Evolutionary conservation across 2,329 filamentous ascomycete species (phyloP), one percentile per base, ranked within the genome.

Genomic region (Colletotrichum orchidophilum): DNA sequence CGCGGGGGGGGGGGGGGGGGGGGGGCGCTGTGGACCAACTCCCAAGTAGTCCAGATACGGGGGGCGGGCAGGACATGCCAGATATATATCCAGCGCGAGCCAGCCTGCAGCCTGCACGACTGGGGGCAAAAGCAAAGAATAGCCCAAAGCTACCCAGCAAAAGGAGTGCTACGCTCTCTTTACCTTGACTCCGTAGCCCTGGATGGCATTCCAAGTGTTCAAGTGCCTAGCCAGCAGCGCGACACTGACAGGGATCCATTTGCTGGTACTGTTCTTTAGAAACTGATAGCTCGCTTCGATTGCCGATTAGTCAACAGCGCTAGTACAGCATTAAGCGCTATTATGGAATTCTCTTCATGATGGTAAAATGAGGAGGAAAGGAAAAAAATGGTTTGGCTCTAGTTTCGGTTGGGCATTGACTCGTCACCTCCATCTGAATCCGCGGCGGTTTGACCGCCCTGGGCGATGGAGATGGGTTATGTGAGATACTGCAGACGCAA

Each of bases 211-310:
- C 18, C 35, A n/a, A 26, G 26, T n/a, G 35, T 15, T 21, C 26
- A 49, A 9, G 26, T 46, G 57, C n/a, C 27, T 26, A 62, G 42
- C 39, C 46, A 35, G 29, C 13, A 26, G 29, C 46, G 42, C 62
- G 31, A 55, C 49, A 26, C 24, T 21, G 63, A 54, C 62, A 66
- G 55, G 67, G 68, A 29, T 52, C 13, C 27, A 49, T 49, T 26
- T 33, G 39, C 13, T 62, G 29, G 13, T 13, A 9, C 29, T 54
- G 5, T n/a, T 53, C 49, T 54, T 55, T 70, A 50, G 39, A 61
- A 67, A 70, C 68, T 70, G 68, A 70, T 57, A 62, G 68, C 68
- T 59, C 53, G 12, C 31, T 12, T 31, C 52, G 57, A 67, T 67
- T 57, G 57, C 63, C 63, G 63, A 67, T 70, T 70, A 70, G 39